Conservation (phyloP, 2,329 filamentous ascomycete genomes). For the Penicillium sp. region DNA sequence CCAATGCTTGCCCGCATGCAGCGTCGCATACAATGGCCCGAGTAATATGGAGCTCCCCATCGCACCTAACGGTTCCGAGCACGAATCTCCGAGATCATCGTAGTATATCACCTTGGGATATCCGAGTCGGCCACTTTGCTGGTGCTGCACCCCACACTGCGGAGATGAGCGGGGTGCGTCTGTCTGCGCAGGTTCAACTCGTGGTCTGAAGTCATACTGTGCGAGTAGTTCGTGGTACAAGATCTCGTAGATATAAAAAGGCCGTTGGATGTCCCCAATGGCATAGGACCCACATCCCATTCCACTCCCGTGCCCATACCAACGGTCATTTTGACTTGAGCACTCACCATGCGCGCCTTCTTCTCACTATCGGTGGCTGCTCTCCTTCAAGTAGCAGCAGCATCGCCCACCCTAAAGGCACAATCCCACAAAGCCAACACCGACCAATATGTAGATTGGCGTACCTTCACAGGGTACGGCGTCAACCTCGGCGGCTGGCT, state of each 20-base stretch:
- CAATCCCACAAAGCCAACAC: background rate
- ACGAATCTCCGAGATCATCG: background rate
- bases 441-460: conserved; percentile 22
- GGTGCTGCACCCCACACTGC: background rate
- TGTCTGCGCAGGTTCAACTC: background rate
- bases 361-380: background rate
- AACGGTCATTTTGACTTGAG: background rate
- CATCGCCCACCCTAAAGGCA: background rate
- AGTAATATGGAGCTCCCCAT: background rate
- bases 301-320: background rate
- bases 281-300: background rate
- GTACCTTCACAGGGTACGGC: conserved; percentile 19
- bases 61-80: background rate
- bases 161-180: background rate
- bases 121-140: background rate
- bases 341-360: background rate
- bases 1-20: background rate
- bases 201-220: background rate
- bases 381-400: background rate
- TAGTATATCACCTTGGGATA: background rate
- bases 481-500: conserved; percentile 31
- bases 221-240: background rate
- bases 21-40: background rate
- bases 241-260: conserved; percentile 7
- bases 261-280: background rate